Evolutionary conservation across 257 asterid genomes (phyloP).

Genomic region (Nyctanthes arbortristis): DNA sequence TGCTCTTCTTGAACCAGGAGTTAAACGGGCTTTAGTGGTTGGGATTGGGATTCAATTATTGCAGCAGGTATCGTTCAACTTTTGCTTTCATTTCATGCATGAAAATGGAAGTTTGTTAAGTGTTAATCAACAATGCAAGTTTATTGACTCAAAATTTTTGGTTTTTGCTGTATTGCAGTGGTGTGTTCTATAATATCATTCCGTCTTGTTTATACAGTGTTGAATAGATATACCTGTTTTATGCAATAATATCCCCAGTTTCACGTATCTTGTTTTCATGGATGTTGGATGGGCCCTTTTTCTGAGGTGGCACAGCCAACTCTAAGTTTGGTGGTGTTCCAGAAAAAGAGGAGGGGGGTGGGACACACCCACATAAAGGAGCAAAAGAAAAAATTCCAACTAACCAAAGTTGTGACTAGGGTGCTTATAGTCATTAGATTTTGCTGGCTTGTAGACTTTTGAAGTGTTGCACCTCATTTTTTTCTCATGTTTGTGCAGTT

Average conservation of each 20-base stretch:
- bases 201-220: too few relatives aligned
- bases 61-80: conserved; percentile 22
- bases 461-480: too few relatives aligned
- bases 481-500: conserved; percentile 48
- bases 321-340: too few relatives aligned
- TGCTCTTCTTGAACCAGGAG: conserved; percentile 24
- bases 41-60: conserved; percentile 25
- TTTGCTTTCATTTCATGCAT: neutral
- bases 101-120: neutral
- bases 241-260: conserved; percentile 6
- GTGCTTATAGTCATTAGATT: too few relatives aligned
- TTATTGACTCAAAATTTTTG: neutral
- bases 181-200: neutral
- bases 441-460: too few relatives aligned
- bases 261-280: neutral
- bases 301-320: too few relatives aligned
- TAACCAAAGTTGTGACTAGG: too few relatives aligned
- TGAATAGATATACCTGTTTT: neutral
- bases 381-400: too few relatives aligned
- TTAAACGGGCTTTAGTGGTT: conserved; percentile 21
- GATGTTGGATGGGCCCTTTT: conserved; percentile 10
- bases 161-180: neutral
- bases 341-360: too few relatives aligned
- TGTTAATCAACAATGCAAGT: neutral
- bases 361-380: too few relatives aligned